Evolutionary conservation across 78 protist species (phyloP).

Genomic region (Dictyostelium discoideum): DNA sequence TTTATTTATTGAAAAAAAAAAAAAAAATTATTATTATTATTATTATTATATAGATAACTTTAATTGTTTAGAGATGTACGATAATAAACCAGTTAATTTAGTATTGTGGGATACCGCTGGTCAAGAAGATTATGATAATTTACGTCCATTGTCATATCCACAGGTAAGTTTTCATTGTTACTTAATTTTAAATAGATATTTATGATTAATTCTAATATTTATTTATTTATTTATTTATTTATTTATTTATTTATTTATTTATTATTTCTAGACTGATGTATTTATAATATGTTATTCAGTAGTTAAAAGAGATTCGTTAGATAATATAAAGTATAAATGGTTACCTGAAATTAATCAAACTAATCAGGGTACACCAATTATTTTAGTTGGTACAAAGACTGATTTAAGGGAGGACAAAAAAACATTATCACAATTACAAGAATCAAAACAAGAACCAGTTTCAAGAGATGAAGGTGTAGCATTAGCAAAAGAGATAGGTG

Average conservation of each 20-base stretch:
- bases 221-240: no score
- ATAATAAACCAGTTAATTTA: conserved; percentile 78
- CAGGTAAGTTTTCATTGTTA: conserved; percentile 22
- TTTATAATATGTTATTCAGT: conserved; percentile 84
- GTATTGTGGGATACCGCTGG: conserved; percentile 98
- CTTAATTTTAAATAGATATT: not conserved
- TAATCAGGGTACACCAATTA: conserved; percentile 84
- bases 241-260: no score
- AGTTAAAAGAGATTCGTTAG: conserved; percentile 86
- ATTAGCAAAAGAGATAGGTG: conserved; percentile 82
- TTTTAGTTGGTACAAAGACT: conserved; percentile 94
- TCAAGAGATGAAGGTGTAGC: conserved; percentile 62
- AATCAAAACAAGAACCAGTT: conserved; percentile 45
- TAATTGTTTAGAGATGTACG: conserved; percentile 78
- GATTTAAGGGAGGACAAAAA: conserved; percentile 88
- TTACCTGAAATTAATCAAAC: conserved; percentile 44
- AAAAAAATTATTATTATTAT: no score
- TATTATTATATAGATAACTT: conserved; percentile 38
- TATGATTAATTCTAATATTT: no score
- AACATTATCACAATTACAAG: conserved; percentile 33
- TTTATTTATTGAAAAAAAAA: no score
- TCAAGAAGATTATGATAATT: conserved; percentile 94
- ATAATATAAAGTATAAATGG: conserved; percentile 89
- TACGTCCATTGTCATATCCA: conserved; percentile 92
- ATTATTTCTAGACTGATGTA: conserved; percentile 60